Percentiles rank a stretch among this genome's conserved stretches.
phyloP scores from a whole-genome alignment of 495 filamentous ascomycete genomes.

The Mytilinidion resinicola region DNA sequence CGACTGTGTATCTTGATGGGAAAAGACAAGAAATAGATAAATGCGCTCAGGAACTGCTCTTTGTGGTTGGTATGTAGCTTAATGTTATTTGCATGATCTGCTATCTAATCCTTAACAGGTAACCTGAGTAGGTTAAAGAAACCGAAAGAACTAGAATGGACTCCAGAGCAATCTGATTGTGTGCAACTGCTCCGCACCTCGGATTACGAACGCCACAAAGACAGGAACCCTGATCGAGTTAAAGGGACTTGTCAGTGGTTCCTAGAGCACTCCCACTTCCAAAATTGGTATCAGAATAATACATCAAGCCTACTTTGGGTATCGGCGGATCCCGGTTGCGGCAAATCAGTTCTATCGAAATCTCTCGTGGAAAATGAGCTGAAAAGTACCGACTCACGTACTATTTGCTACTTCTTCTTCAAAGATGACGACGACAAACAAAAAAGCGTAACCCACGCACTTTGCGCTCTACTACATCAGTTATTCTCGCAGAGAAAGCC shows the following conservation, averaged over 20 bases:
- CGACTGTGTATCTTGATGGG: too few relatives aligned
- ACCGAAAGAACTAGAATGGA: background rate
- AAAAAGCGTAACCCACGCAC: constrained; percentile 35
- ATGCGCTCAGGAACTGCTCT: too few relatives aligned
- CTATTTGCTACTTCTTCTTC: constrained; percentile 53
- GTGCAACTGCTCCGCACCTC: background rate
- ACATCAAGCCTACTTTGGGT: constrained; percentile 40
- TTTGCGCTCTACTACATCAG: constrained; percentile 46
- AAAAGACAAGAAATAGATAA: too few relatives aligned
- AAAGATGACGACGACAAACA: constrained; percentile 48
- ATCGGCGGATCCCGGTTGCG: constrained; percentile 51
- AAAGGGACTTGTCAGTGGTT: constrained; percentile 44
- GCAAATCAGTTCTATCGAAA: constrained; percentile 49
- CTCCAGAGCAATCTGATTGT: background rate
- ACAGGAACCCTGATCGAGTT: constrained; percentile 34
- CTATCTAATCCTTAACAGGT: background rate
- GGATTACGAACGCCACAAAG: constrained; percentile 30
- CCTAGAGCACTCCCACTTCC: constrained; percentile 32
- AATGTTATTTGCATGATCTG: too few relatives aligned
- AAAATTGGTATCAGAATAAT: constrained; percentile 30
- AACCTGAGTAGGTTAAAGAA: too few relatives aligned
- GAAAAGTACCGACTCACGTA: background rate
- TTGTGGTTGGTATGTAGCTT: too few relatives aligned
- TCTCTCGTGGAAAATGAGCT: constrained; percentile 39
- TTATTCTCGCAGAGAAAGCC: constrained; percentile 35